A percentile compares a stretch with the other conserved stretches of the same genome.
Conservation (phyloP, 352 stramenopile genomes). For the Bremia lactucae region DNA sequence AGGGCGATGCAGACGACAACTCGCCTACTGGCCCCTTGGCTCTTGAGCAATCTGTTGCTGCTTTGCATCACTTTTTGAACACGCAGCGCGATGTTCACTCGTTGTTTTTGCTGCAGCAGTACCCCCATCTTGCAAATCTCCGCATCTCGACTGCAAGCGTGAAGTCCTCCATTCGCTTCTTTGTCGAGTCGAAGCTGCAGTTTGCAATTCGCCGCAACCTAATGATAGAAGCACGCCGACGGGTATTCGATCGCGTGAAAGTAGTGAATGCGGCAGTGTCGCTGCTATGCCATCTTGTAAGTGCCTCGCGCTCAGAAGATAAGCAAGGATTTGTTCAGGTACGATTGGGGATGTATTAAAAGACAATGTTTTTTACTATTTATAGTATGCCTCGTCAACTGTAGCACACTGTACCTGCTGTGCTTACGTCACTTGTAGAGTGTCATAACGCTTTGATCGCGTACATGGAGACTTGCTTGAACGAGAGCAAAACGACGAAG, state of each 20-base stretch:
- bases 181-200: constrained; percentile 39
- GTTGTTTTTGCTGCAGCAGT: constrained; percentile 37
- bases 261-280: constrained; percentile 37
- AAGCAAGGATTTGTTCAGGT: constrained; percentile 62
- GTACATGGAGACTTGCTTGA: constrained; percentile 64
- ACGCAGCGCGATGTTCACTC: constrained; percentile 23
- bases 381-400: constrained; percentile 2
- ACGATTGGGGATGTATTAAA: constrained; percentile 4
- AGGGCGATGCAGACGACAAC: constrained; percentile 16
- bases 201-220: constrained; percentile 50
- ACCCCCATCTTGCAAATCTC: constrained; percentile 41
- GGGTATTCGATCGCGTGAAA: constrained; percentile 34
- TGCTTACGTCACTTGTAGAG: constrained; percentile 56
- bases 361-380: not conserved
- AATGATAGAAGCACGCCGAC: constrained; percentile 36
- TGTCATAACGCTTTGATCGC: constrained; percentile 48
- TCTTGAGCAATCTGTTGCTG: constrained; percentile 32
- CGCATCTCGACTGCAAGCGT: constrained; percentile 30
- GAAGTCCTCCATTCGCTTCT: constrained; percentile 36
- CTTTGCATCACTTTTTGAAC: constrained; percentile 26
- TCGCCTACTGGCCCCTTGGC: constrained; percentile 17
- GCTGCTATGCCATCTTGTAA: constrained; percentile 50
- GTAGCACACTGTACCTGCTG: constrained; percentile 56
- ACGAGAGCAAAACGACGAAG: constrained; percentile 44
- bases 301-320: constrained; percentile 48